These are phyloP conservation scores for Sistotremastrum suecicum DNA, from an alignment of 768 basidiomycete species.

Conservation along the genomic window DNA sequence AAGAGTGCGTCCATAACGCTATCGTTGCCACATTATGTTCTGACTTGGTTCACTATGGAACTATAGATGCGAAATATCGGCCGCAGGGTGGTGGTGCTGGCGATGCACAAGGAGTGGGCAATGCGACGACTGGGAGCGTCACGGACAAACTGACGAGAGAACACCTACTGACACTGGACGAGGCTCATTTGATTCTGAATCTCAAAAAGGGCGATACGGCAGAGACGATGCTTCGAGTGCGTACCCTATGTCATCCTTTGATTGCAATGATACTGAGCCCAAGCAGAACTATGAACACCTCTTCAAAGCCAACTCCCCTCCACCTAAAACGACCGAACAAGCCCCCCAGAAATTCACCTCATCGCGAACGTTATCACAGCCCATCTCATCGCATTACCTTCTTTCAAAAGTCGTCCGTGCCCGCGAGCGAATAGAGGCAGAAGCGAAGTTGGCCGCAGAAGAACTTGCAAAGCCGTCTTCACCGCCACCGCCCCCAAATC, in stretches of 20 bases:
- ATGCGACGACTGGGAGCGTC: constrained; percentile 58
- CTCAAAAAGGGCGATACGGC: constrained; percentile 56
- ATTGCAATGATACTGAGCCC: not conserved
- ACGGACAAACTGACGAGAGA: constrained; percentile 76
- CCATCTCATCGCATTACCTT: constrained; percentile 73
- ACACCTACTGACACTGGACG: constrained; percentile 88
- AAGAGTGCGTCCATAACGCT: constrained; percentile 51
- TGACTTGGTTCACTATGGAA: not conserved
- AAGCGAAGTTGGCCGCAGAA: constrained; percentile 27
- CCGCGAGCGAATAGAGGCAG: constrained; percentile 88
- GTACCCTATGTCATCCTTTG: constrained; percentile 8
- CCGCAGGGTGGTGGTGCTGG: constrained; percentile 56
- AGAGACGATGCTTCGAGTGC: constrained; percentile 62
- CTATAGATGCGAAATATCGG: constrained; percentile 66
- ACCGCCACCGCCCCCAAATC: too few relatives aligned
- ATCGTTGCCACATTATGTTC: not conserved
- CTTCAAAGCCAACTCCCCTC: constrained; percentile 78
- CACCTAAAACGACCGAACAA: constrained; percentile 30
- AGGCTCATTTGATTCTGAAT: constrained; percentile 89
- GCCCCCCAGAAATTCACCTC: constrained; percentile 26
- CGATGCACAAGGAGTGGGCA: constrained; percentile 60
- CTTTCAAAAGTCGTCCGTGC: constrained; percentile 97
- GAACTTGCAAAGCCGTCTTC: constrained; percentile 1
- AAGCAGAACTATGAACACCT: constrained; percentile 81
- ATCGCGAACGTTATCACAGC: constrained; percentile 28